phyloP scores from a whole-genome alignment of 2,329 filamentous ascomycete genomes.

The Penicillium janthinellum region DNA sequence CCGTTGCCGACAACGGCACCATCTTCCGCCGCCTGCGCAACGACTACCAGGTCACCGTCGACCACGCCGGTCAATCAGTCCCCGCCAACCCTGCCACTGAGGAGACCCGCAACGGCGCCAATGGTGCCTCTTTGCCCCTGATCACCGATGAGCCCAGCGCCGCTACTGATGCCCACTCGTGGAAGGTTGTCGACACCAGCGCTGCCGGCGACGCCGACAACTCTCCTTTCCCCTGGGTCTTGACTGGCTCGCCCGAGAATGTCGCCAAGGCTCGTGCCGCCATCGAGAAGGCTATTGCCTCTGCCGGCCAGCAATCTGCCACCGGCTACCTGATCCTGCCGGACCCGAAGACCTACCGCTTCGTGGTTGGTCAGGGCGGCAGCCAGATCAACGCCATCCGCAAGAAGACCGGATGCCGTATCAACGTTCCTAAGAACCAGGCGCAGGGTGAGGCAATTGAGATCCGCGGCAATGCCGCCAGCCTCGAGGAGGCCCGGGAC shows the following conservation, averaged over 20 bases:
- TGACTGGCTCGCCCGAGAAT: conserved; percentile 76
- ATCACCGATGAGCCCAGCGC: conserved; percentile 83
- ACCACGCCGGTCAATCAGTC: conserved; percentile 79
- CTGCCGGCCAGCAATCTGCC: conserved; percentile 54
- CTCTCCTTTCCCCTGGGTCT: conserved; percentile 73
- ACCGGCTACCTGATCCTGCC: conserved; percentile 88
- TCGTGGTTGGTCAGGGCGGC: conserved; percentile 85
- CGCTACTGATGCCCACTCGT: conserved; percentile 71
- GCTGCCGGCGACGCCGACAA: conserved; percentile 32
- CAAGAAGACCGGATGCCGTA: conserved; percentile 88
- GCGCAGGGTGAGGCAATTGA: conserved; percentile 79
- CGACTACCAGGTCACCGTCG: conserved; percentile 85
- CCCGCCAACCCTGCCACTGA: conserved; percentile 67
- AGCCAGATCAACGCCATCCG: conserved; percentile 91
- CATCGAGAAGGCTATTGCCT: conserved; percentile 71
- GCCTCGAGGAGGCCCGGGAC: conserved; percentile 83
- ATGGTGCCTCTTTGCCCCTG: conserved; percentile 70
- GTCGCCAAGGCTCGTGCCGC: conserved; percentile 78
- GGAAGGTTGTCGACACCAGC: conserved; percentile 70
- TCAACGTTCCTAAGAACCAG: conserved; percentile 87
- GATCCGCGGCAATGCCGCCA: conserved; percentile 76
- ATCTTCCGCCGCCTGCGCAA: conserved; percentile 90
- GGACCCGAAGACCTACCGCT: conserved; percentile 85
- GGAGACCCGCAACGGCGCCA: conserved; percentile 55
- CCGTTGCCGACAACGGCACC: conserved; percentile 78